Base-by-base conservation (phyloP, 1,284 basidiomycete genomes). In the Trametes polyzona region DNA sequence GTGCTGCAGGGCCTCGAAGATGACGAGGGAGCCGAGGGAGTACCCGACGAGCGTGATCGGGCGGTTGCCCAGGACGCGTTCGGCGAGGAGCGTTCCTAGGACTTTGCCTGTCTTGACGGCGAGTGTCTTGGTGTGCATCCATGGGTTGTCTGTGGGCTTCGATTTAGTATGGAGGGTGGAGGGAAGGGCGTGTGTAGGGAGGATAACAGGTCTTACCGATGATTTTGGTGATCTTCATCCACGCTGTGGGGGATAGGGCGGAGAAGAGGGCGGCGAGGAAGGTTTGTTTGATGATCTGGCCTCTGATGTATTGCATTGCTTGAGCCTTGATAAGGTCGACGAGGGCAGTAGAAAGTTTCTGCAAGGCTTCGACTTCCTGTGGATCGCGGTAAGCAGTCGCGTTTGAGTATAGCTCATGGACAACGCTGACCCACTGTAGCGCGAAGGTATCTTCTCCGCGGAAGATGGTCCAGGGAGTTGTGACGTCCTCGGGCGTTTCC, bases 31-130 rank as follows among this genome's bases (percentile, higher is more conserved):
- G 29, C 83, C 82, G 33, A 86, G 74, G 10, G 82, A 84, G 65
- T 83, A 85, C 8, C 83, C 83, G n/a, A 75, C 73, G 47, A 85
- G 73, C 2, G 80, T 82, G 48, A 84, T 71, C 10, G 84, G 83
- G 11, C 83, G 77, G 56, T 73, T 79, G n/a, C 83, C 83, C 55
- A 85, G 81, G 19, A 79, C 80, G 24, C 78, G 76, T 47, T 79
- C 73, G 10, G 74, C 72, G n/a, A 85, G 73, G 24, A 84, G 75
- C 39, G 77, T 78, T 19, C 78, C 83, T 32, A 86, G 72, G 37
- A 86, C 82, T 17, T 73, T 76, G 10, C 83, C 83, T n/a, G 83
- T 73, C 65, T 85, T 84, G 56, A 76, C 60, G 2, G 82, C 81
- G 21, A 81, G 74, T 6, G 80, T 76, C 59, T 73, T 77, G 11